Conservation (phyloP, 1,284 basidiomycete species). For the Cryptococcus sp. region DNA sequence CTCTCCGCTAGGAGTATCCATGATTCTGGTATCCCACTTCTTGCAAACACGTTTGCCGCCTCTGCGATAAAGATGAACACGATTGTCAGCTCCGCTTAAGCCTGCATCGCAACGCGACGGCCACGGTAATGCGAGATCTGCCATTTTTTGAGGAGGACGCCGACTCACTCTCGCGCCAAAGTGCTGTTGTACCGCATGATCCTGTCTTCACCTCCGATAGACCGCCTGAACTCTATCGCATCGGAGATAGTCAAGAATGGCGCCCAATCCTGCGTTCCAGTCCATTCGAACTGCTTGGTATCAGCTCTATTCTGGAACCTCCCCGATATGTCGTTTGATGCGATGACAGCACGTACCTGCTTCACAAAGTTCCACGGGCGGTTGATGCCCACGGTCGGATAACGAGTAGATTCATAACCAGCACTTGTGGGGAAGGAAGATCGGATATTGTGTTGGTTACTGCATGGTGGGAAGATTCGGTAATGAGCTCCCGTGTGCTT, state of each 20-base stretch:
- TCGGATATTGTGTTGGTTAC: conserved; percentile 75
- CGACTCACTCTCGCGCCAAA: conserved; percentile 62
- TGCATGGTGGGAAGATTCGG: conserved; percentile 3
- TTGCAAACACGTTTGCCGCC: conserved; percentile 70
- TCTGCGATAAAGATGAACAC: conserved; percentile 14
- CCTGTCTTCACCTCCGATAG: conserved; percentile 77
- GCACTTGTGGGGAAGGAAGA: conserved; percentile 73
- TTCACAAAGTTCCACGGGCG: conserved; percentile 57
- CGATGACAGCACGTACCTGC: conserved; percentile 56
- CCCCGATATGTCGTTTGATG: neutral
- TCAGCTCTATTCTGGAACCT: neutral
- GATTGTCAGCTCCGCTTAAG: neutral
- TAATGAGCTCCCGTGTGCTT: neutral
- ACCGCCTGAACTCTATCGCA: conserved; percentile 73
- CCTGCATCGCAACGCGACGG: neutral
- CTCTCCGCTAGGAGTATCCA: conserved; percentile 64
- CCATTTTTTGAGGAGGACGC: neutral
- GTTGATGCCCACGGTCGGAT: conserved; percentile 34
- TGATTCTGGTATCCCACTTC: conserved; percentile 64
- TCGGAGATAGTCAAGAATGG: conserved; percentile 32
- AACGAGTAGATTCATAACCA: conserved; percentile 58
- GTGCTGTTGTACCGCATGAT: conserved; percentile 75
- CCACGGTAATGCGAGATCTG: neutral
- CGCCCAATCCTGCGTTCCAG: conserved; percentile 41
- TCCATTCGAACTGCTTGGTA: conserved; percentile 35